Evolutionary conservation across 2,329 filamentous ascomycete species (phyloP), one percentile per base, ranked within the genome.

Genomic region (Aspergillus sp.): DNA sequence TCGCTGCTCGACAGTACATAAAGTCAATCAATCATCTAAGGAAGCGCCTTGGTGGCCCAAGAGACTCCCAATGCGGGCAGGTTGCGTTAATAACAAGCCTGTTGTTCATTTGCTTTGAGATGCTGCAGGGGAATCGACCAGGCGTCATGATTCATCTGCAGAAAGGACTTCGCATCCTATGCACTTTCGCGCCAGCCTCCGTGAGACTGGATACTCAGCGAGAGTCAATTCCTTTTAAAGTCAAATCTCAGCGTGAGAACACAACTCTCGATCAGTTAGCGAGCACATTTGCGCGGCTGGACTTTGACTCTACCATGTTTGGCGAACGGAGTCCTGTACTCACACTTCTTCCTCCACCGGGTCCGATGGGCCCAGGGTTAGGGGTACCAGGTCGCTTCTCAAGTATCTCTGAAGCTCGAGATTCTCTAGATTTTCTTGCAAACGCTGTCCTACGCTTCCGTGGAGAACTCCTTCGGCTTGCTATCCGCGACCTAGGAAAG

Each of bases 101-200:
- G 16, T 13, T 74, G 1, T 76, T 76, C 48, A 61, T 70, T 3
- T 69, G 61, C 46, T 51, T 75, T 13, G 74, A 76, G 42, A 66
- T 69, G 23, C 53, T 75, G 3, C 64, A 68, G 10, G 61, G 64
- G 2, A 56, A 59, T 17, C 29, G 49, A 23, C 13, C 38, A 9
- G 42, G 41, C 7, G 49, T 31, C 6, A 13, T 51, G 13, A 21
- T 25, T 10, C 49, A 51, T 25, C 29, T 51, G 11, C 49, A 23
- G n/a, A 51, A 40, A 10, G 49, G 49, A 23, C 49, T 51, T 16
- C 42, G 40, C 11, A 44, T 51, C 31, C 34, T 51, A 11, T 20
- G 31, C 2, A 21, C 17, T 17, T 34, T 46, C 32, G 31, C 38
- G 20, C 23, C 46, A 20, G 14, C 10, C n/a, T 25, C 21, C 13